Evolutionary conservation across 2,329 filamentous ascomycete species (phyloP), one percentile per base, ranked within the genome.

Genomic region (Colletotrichum euphorbiae): DNA sequence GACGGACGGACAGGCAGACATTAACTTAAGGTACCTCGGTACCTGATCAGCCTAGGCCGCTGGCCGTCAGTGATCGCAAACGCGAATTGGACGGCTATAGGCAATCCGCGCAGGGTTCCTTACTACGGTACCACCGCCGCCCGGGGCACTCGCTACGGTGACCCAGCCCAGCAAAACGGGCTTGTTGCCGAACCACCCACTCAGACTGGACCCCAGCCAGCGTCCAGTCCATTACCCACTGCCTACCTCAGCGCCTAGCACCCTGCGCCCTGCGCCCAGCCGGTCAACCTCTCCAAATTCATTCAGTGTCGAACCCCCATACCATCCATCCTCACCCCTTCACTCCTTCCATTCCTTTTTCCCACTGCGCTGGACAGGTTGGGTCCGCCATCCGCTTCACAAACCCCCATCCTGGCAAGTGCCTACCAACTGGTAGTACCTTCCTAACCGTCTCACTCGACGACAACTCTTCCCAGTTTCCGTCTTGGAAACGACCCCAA

Each of bases 341-440:
- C 24, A 21, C 21, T 21, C 33, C 62, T 36, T 31, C 54, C 42
- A 58, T 55, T 62, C 64, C 58, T 38, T 63, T 68, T 65, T 48
- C 65, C 60, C 51, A 56, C 51, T 33, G 42, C 28, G 38, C 50
- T 62, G 51, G 51, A 54, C 40, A 17, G 33, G 31, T 36, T 54
- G 31, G 31, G 50, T 58, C 65, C 59, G 60, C 45, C 59, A 17
- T 50, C 64, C 31, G 17, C 43, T 54, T 42, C 40, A 19, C 21
- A 33, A 51, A 59, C 60, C 59, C 60, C 36, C 31, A 69, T 69
- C 61, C 66, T 69, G 66, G 61, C 66, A 66, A 66, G 61, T 69
- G 46, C 52, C 38, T 50, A 65, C 65, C 65, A 58, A 69, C 66
- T 69, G 66, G 55, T 69, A 65, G 62, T 69, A 66, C 61, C 61